Percentiles rank a stretch among this genome's conserved stretches.
Evolutionary conservation across 2,329 filamentous ascomycete genomes (phyloP).

Genomic region (Verticillium tricorpus): DNA sequence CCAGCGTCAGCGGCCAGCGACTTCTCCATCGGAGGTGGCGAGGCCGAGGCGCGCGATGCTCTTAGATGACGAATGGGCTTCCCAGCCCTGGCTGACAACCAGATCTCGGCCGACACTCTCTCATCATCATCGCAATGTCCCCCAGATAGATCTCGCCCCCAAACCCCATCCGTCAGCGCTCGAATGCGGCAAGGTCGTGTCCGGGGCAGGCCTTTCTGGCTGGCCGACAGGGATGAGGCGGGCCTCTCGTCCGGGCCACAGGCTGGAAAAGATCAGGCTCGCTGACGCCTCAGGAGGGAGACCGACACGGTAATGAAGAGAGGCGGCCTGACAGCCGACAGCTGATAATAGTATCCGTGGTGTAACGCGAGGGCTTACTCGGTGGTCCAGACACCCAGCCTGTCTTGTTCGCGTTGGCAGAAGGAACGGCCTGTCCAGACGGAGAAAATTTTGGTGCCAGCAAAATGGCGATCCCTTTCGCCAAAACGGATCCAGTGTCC

Average conservation of each 20-base stretch:
- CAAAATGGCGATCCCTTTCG: background rate
- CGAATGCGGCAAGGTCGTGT: background rate
- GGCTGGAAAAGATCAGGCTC: background rate
- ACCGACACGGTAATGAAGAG: too few relatives aligned
- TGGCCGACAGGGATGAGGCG: background rate
- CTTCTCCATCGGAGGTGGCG: conserved; percentile 6
- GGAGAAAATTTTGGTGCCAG: background rate
- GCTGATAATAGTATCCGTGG: too few relatives aligned
- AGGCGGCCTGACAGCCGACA: too few relatives aligned
- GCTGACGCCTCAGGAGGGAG: background rate
- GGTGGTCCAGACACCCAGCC: too few relatives aligned
- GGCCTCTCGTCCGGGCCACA: background rate
- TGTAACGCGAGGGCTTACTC: too few relatives aligned
- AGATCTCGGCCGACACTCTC: background rate
- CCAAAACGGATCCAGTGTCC: background rate
- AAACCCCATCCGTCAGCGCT: too few relatives aligned
- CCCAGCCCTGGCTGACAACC: background rate
- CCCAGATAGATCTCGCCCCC: too few relatives aligned
- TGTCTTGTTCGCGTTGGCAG: too few relatives aligned
- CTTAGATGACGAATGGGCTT: conserved; percentile 1
- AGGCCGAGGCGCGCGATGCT: conserved; percentile 4
- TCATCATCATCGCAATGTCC: background rate
- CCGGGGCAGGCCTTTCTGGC: background rate
- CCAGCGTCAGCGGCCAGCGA: background rate
- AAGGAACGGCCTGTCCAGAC: background rate